Evolutionary conservation across 257 asterid genomes (phyloP).

Genomic region (Solanum clarkiae): DNA sequence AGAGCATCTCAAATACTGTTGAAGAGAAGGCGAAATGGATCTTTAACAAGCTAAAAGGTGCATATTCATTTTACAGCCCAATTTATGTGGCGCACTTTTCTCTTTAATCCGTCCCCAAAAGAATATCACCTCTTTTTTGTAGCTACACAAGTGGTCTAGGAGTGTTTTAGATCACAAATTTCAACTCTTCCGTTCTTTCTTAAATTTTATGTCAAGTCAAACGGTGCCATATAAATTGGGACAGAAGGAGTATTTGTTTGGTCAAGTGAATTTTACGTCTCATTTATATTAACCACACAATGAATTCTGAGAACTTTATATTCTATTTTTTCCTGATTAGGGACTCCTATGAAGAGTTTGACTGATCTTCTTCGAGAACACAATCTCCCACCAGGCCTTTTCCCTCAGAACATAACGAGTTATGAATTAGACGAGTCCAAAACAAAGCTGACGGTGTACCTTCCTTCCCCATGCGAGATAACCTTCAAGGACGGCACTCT

Average conservation of each 20-base stretch:
- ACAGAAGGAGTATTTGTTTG: background rate
- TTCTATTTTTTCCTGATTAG: slow-evolving; percentile 8
- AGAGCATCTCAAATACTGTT: slow-evolving; percentile 72
- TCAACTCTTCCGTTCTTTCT: no score
- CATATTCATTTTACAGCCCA: background rate
- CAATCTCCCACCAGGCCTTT: slow-evolving; percentile 63
- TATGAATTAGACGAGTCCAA: slow-evolving; percentile 59
- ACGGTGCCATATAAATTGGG: no score
- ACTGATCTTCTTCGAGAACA: slow-evolving; percentile 56
- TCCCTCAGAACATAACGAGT: slow-evolving; percentile 47
- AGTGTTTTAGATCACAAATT: no score
- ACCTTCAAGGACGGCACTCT: slow-evolving; percentile 58
- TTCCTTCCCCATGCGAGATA: slow-evolving; percentile 69
- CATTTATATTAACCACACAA: background rate
- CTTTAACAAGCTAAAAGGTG: slow-evolving; percentile 97
- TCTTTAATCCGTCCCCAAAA: no score
- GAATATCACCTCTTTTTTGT: no score
- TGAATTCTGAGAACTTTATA: background rate
- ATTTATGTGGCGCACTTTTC: no score
- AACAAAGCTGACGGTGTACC: slow-evolving; percentile 47
- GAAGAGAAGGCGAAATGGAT: slow-evolving; percentile 97
- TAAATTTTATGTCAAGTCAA: no score
- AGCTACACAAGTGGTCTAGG: no score
- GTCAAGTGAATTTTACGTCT: background rate
- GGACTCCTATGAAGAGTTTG: slow-evolving; percentile 41